Evolutionary conservation across 495 filamentous ascomycete species (phyloP), one percentile per base, ranked within the genome.

Genomic region (Astrocystis sublimbata): DNA sequence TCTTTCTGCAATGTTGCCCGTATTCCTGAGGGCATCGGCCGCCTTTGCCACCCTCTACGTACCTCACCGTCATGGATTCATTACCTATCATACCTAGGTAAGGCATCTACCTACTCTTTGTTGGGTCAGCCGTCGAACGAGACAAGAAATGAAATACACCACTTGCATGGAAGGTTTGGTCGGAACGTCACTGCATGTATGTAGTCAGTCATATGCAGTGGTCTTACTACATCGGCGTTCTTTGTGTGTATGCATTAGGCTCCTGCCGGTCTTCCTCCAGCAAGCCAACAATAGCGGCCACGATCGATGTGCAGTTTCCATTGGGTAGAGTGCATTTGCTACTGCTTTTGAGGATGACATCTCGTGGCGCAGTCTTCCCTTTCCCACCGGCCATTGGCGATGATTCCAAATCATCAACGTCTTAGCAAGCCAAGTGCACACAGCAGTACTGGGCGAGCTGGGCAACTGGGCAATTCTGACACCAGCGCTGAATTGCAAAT

Each of bases 351-450:
- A 38, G 36, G 36, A n/a, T n/a, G n/a, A n/a, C n/a, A n/a, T n/a
- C n/a, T 43, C 41, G n/a, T 23, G 41, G 41, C 6, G 12, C 43
- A 47, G 24, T 47, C 43, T 24, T 47, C 7, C 15, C 46, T 7
- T 46, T 46, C 19, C 24, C n/a, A 21, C 24, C 42, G 19, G 4
- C 7, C 4, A 12, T 26, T 8, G 17, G 6, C 33, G 33, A 5
- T 5, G 54, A 57, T 57, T 57, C 54, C 54, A 57, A 57, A 57
- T 57, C 54, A 9, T 57, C n/a, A n/a, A 33, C 17, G 30, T 51
- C n/a, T 33, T 33, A 33, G 47, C 46, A 46, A 46, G 21, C 43
- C 13, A 24, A 46, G 43, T 46, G 43, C 45, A 47, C 45, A n/a
- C n/a, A n/a, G n/a, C n/a, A n/a, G n/a, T n/a, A n/a, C n/a, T n/a